Conservation (phyloP, 169 alveolate species). For the Fabrea salina region DNA sequence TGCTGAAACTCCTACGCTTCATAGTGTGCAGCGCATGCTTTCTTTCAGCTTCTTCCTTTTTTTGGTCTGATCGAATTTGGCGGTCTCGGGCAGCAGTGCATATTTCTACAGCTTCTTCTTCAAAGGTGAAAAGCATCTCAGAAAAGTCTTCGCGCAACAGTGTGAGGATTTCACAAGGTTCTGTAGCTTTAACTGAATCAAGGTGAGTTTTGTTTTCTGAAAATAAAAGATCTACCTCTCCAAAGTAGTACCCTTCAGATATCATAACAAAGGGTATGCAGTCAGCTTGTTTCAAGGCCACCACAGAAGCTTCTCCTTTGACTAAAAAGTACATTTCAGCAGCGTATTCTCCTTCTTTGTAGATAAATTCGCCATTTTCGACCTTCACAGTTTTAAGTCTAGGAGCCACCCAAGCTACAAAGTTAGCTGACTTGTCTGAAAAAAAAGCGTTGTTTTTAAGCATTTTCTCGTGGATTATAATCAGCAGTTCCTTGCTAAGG, state of each 20-base stretch:
- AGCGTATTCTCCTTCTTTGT: slow-evolving; percentile 40
- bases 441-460: slow-evolving; percentile 42
- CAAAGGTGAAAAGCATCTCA: neutral
- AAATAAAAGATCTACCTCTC: slow-evolving; percentile 24
- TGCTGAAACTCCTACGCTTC: no score
- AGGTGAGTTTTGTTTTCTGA: neutral
- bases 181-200: neutral
- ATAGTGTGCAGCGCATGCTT: no score
- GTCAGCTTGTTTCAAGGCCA: no score
- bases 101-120: slow-evolving; percentile 21
- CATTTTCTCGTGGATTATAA: slow-evolving; percentile 41
- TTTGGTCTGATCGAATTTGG: neutral
- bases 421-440: slow-evolving; percentile 34
- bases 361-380: slow-evolving; percentile 34
- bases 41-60: neutral
- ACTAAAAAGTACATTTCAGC: slow-evolving; percentile 51
- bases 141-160: neutral
- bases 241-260: slow-evolving; percentile 27
- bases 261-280: slow-evolving; percentile 18
- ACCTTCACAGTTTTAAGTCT: slow-evolving; percentile 40
- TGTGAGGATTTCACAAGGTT: neutral
- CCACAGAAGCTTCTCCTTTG: slow-evolving; percentile 34
- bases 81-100: neutral
- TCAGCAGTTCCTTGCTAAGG: slow-evolving; percentile 37
- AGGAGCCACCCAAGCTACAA: slow-evolving; percentile 49